Conservation (phyloP, 768 basidiomycete genomes). For the Suillus discolor region DNA sequence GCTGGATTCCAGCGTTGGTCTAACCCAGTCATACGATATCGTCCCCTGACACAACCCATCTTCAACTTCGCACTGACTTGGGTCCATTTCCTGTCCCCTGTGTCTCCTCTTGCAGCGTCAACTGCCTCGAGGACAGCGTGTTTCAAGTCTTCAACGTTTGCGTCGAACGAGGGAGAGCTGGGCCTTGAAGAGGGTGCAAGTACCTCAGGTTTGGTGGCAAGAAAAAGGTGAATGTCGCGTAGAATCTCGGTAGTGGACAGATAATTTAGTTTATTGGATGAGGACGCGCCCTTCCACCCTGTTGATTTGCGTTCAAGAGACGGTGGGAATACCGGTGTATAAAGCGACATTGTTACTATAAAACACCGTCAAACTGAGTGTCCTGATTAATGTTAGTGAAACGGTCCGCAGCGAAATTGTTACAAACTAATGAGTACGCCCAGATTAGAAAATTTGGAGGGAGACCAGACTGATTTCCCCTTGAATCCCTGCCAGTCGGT, state of each 20-base stretch:
- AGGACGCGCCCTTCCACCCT: constrained; percentile 14
- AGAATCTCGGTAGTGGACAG: constrained; percentile 26
- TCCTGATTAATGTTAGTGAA: neutral
- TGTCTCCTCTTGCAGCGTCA: constrained; percentile 37
- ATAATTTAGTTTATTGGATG: constrained; percentile 1
- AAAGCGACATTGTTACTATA: constrained; percentile 31
- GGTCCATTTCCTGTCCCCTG: constrained; percentile 51
- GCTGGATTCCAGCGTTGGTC: constrained; percentile 24
- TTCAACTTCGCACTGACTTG: constrained; percentile 41
- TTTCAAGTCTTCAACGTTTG: constrained; percentile 34
- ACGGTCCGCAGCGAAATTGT: neutral
- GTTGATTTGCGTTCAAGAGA: constrained; percentile 11
- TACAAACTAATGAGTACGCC: neutral
- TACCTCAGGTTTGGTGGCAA: constrained; percentile 33
- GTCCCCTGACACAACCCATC: constrained; percentile 42
- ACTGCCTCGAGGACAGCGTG: constrained; percentile 39
- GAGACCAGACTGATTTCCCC: neutral
- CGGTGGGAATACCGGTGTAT: constrained; percentile 36
- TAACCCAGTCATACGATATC: constrained; percentile 26
- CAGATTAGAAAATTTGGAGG: neutral
- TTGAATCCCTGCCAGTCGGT: neutral
- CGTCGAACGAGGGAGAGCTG: constrained; percentile 31
- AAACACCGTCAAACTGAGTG: neutral
- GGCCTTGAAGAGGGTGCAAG: constrained; percentile 39
- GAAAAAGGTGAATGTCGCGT: constrained; percentile 35